Percentiles rank a stretch among this genome's conserved stretches.
Conservation (phyloP, 2,329 filamentous ascomycete species). For the Zopfia rhizophila region DNA sequence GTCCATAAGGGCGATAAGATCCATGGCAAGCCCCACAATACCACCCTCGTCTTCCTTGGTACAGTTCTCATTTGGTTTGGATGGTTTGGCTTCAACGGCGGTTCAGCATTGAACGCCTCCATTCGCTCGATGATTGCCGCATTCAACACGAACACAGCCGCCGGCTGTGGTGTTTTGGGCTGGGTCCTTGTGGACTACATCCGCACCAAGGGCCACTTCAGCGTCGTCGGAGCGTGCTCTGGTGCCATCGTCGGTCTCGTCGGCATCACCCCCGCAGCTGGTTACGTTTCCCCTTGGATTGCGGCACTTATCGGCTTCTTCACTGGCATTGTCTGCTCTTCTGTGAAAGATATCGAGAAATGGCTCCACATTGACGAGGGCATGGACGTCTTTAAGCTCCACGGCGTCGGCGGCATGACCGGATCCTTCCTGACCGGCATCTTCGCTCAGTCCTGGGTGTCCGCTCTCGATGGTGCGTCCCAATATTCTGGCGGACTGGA, state of each 20-base stretch:
- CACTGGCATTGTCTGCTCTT: conserved; percentile 62
- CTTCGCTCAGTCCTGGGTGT: conserved; percentile 63
- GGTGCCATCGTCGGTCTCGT: conserved; percentile 69
- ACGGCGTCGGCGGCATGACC: conserved; percentile 67
- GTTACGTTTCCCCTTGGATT: conserved; percentile 64
- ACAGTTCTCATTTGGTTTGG: conserved; percentile 74
- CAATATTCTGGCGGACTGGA: conserved; percentile 63
- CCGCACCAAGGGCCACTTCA: conserved; percentile 63
- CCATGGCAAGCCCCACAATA: conserved; percentile 69
- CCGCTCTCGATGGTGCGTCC: conserved; percentile 62
- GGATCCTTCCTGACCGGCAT: conserved; percentile 68
- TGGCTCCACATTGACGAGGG: conserved; percentile 67
- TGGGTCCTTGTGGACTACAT: conserved; percentile 66
- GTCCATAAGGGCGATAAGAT: conserved; percentile 59
- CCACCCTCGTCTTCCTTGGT: conserved; percentile 71
- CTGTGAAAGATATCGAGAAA: conserved; percentile 62
- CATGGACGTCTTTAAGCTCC: conserved; percentile 69
- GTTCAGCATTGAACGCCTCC: conserved; percentile 63
- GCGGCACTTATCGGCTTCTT: conserved; percentile 67
- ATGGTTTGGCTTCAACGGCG: conserved; percentile 70
- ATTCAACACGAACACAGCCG: conserved; percentile 69
- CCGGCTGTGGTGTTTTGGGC: conserved; percentile 64
- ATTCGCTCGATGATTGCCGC: conserved; percentile 65
- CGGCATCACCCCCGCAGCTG: conserved; percentile 68
- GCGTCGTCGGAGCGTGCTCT: conserved; percentile 66